Evolutionary conservation across 106 monocot genomes (phyloP).

Genomic region (Narthecium ossifragum): DNA sequence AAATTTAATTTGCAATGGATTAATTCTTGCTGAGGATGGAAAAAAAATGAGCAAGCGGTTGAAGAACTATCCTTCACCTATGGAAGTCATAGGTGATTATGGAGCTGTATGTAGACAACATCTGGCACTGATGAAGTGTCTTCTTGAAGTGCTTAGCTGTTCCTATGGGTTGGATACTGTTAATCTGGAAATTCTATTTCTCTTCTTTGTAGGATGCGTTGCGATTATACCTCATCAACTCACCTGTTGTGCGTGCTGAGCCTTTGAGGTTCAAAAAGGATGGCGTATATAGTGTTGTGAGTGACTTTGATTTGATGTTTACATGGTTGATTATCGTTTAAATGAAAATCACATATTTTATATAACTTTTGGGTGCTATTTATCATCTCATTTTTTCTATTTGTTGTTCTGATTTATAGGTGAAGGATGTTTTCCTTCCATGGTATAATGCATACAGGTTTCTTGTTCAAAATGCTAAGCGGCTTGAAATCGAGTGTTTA

Average conservation of each 20-base stretch:
- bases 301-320: slow-evolving; percentile 30
- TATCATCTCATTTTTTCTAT: background rate
- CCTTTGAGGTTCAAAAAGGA: slow-evolving; percentile 83
- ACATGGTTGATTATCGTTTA: too few relatives aligned
- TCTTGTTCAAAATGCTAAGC: slow-evolving; percentile 94
- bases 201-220: slow-evolving; percentile 68
- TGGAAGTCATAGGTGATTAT: slow-evolving; percentile 83
- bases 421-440: slow-evolving; percentile 99
- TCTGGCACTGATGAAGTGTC: too few relatives aligned
- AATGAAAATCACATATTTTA: too few relatives aligned
- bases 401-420: slow-evolving; percentile 25
- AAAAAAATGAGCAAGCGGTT: slow-evolving; percentile 99
- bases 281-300: slow-evolving; percentile 89
- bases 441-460: slow-evolving; percentile 99
- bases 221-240: slow-evolving; percentile 89
- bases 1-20: slow-evolving; percentile 96
- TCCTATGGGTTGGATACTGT: background rate
- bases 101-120: slow-evolving; percentile 67
- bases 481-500: slow-evolving; percentile 76
- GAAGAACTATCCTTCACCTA: slow-evolving; percentile 89
- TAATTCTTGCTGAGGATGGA: slow-evolving; percentile 95
- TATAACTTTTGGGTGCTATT: slow-evolving; percentile 1
- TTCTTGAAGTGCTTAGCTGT: background rate
- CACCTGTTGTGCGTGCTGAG: slow-evolving; percentile 95
- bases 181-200: background rate